Evolutionary conservation across 2,329 filamentous ascomycete species (phyloP).

Genomic region (Metarhizium humberi): DNA sequence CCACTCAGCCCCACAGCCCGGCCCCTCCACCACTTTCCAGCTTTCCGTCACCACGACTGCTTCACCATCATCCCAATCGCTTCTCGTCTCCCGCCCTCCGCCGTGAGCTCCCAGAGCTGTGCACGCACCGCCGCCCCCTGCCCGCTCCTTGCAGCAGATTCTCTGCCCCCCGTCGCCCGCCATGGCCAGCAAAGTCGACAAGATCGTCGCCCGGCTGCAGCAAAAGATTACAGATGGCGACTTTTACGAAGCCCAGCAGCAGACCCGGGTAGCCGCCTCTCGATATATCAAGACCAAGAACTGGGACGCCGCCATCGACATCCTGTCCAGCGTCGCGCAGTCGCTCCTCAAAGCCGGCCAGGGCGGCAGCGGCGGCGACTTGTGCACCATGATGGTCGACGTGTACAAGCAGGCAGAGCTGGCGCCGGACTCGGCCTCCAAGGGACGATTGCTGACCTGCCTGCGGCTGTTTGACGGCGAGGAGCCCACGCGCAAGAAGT

Average conservation of each 20-base stretch:
- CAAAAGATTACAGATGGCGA: constrained; percentile 83
- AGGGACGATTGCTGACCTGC: constrained; percentile 67
- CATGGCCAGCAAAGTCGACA: constrained; percentile 32
- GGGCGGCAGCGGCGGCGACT: constrained; percentile 83
- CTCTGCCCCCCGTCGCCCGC: not conserved
- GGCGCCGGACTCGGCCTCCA: constrained; percentile 63
- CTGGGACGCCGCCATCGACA: constrained; percentile 77
- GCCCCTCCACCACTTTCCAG: too few relatives aligned
- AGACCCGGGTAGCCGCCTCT: constrained; percentile 88
- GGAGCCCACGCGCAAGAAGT: constrained; percentile 90
- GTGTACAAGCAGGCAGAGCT: constrained; percentile 83
- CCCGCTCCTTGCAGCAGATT: too few relatives aligned
- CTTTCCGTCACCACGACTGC: too few relatives aligned
- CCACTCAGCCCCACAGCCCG: too few relatives aligned
- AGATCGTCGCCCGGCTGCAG: constrained; percentile 59
- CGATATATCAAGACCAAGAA: constrained; percentile 85
- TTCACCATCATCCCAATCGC: too few relatives aligned
- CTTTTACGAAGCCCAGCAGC: constrained; percentile 97
- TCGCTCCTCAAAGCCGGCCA: constrained; percentile 87
- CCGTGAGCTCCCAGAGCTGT: too few relatives aligned
- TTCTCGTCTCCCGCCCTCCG: too few relatives aligned
- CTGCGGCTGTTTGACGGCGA: constrained; percentile 70
- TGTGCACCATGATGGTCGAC: constrained; percentile 80
- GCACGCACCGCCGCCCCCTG: too few relatives aligned
- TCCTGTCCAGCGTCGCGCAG: constrained; percentile 75